These are phyloP conservation scores for Colletotrichum orbiculare DNA, from an alignment of 2,329 filamentous ascomycete genomes.

Conservation along the genomic window DNA sequence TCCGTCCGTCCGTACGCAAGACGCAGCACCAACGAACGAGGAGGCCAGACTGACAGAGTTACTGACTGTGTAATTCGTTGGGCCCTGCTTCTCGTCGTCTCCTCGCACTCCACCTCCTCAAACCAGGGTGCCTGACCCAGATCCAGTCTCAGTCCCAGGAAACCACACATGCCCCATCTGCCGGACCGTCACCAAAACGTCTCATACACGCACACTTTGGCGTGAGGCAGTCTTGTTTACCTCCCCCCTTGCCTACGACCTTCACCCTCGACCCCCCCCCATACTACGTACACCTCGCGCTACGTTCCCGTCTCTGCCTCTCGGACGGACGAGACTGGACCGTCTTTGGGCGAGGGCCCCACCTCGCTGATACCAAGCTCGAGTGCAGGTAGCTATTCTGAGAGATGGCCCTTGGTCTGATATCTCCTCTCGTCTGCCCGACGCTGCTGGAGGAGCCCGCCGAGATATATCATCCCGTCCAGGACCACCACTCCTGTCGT, in stretches of 20 bases:
- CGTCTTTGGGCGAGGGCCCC: constrained; percentile 5
- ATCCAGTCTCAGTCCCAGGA: no score
- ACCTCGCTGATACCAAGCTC: constrained; percentile 33
- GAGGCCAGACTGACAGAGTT: constrained; percentile 11
- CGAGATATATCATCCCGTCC: constrained; percentile 35
- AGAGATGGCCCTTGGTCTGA: constrained; percentile 34
- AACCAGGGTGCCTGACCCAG: constrained; percentile 21
- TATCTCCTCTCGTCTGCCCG: constrained; percentile 1
- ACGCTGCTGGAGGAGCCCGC: neutral
- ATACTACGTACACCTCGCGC: neutral
- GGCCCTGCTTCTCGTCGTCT: neutral
- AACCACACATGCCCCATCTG: constrained; percentile 22
- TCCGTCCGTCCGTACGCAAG: neutral
- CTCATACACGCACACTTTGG: constrained; percentile 34
- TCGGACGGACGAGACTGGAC: constrained; percentile 14
- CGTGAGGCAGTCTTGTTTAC: constrained; percentile 1
- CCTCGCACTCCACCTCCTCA: constrained; percentile 10
- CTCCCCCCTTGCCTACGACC: neutral
- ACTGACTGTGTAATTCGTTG: neutral
- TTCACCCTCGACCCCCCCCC: neutral
- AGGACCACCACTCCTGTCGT: constrained; percentile 23
- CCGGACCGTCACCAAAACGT: constrained; percentile 22
- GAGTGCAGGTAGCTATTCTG: constrained; percentile 30
- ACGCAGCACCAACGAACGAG: neutral
- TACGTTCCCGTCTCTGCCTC: constrained; percentile 1